Evolutionary conservation across 2,329 filamentous ascomycete genomes (phyloP).

Genomic region (Pseudocercospora eumusae): DNA sequence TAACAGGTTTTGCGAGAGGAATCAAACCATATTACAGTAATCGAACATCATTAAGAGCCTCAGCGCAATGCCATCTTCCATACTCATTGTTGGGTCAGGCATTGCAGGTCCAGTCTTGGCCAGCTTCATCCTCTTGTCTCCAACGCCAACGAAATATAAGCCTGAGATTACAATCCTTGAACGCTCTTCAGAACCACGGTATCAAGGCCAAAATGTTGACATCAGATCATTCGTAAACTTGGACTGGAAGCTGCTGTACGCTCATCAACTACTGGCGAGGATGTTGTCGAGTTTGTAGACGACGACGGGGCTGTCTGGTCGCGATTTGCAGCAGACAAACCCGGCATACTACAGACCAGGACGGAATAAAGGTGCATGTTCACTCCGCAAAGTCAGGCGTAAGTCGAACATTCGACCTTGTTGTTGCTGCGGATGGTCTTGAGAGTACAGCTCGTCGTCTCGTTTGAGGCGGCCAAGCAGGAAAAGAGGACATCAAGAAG

Average conservation of each 20-base stretch:
- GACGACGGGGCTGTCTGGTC: slow-evolving; percentile 27
- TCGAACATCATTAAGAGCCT: not conserved
- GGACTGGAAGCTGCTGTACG: slow-evolving; percentile 36
- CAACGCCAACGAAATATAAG: slow-evolving; percentile 16
- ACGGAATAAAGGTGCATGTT: slow-evolving; percentile 32
- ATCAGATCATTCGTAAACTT: slow-evolving; percentile 37
- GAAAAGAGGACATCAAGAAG: slow-evolving; percentile 22
- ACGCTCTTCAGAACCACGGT: slow-evolving; percentile 21
- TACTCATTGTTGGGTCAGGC: slow-evolving; percentile 37
- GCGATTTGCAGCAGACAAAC: slow-evolving; percentile 31
- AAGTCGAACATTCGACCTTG: slow-evolving; percentile 25
- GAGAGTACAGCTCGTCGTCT: slow-evolving; percentile 34
- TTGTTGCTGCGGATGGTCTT: slow-evolving; percentile 40
- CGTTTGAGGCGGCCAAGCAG: slow-evolving; percentile 33
- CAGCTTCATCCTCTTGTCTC: slow-evolving; percentile 32
- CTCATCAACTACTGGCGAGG: slow-evolving; percentile 32
- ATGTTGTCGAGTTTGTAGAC: slow-evolving; percentile 37
- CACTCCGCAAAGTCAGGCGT: slow-evolving; percentile 32
- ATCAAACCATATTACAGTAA: not conserved
- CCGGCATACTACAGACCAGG: slow-evolving; percentile 33
- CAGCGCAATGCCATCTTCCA: slow-evolving; percentile 22
- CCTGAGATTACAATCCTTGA: slow-evolving; percentile 38
- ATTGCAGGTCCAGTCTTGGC: slow-evolving; percentile 37
- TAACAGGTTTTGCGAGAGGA: not conserved
- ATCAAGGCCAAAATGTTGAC: slow-evolving; percentile 40